Evolutionary conservation across 805 yeast species (phyloP).

Genomic region (Ogataea nakhonphanomensis): DNA sequence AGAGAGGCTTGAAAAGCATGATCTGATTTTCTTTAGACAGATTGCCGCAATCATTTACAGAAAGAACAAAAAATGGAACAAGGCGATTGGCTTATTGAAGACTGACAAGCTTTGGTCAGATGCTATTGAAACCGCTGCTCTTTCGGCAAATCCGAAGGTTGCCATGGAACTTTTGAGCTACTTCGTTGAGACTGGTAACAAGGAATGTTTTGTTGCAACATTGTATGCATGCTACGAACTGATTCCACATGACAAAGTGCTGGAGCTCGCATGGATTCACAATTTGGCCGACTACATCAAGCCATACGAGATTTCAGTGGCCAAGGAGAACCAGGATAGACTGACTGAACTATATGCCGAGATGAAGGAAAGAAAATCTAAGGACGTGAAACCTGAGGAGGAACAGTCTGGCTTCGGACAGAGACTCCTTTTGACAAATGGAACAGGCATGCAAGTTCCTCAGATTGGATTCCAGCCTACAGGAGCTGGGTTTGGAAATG

Average conservation of each 20-base stretch:
- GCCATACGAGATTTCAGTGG: slow-evolving; percentile 85
- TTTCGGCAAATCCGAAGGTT: slow-evolving; percentile 72
- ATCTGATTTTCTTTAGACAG: slow-evolving; percentile 88
- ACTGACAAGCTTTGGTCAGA: slow-evolving; percentile 93
- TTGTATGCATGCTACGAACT: slow-evolving; percentile 81
- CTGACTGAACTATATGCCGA: slow-evolving; percentile 65
- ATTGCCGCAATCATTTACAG: slow-evolving; percentile 92
- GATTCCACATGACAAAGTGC: slow-evolving; percentile 75
- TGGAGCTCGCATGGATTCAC: slow-evolving; percentile 90
- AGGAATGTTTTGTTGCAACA: slow-evolving; percentile 89
- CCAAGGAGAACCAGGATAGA: slow-evolving; percentile 71
- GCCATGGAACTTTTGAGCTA: slow-evolving; percentile 86
- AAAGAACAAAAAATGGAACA: slow-evolving; percentile 89
- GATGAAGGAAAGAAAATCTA: slow-evolving; percentile 64
- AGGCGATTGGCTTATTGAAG: slow-evolving; percentile 84
- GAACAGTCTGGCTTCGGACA: slow-evolving; percentile 51
- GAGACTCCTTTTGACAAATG: slow-evolving; percentile 81
- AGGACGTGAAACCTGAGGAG: slow-evolving; percentile 49
- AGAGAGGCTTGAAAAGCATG: slow-evolving; percentile 87
- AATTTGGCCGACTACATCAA: slow-evolving; percentile 78
- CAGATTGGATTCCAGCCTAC: slow-evolving; percentile 62
- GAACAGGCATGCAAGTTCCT: slow-evolving; percentile 46
- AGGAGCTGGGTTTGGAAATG: slow-evolving; percentile 68
- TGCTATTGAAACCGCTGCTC: slow-evolving; percentile 87
- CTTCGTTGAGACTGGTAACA: slow-evolving; percentile 95